These are phyloP conservation scores for Crithidia expoeki DNA, from an alignment of 208 protist genomes.

Conservation along the genomic window DNA sequence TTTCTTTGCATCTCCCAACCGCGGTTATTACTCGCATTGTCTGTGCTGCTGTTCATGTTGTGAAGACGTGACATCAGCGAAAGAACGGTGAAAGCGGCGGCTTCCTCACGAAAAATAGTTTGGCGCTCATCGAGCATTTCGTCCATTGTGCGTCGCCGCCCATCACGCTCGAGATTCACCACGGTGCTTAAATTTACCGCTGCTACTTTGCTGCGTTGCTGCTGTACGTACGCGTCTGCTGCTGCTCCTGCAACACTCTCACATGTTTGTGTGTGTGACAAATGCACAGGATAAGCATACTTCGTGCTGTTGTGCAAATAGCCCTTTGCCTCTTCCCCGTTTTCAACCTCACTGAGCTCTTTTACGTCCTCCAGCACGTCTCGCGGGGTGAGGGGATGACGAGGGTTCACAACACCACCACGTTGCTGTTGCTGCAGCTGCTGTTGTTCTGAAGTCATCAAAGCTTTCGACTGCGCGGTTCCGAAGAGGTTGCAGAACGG, in stretches of 20 bases:
- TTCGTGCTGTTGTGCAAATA: not conserved
- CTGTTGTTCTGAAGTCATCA: not conserved
- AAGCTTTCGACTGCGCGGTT: no score
- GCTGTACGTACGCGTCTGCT: slow-evolving; percentile 5
- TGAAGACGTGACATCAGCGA: slow-evolving; percentile 4
- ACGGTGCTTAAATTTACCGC: slow-evolving; percentile 9
- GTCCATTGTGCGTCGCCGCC: slow-evolving; percentile 1
- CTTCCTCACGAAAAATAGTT: slow-evolving; percentile 14
- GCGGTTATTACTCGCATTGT: not conserved
- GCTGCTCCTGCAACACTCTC: not conserved
- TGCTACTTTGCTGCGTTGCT: slow-evolving; percentile 5
- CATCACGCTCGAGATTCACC: slow-evolving; percentile 16
- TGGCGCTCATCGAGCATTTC: slow-evolving; percentile 22
- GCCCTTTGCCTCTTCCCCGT: not conserved
- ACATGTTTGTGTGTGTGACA: no score
- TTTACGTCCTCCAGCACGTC: slow-evolving; percentile 14
- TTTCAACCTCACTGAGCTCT: not conserved
- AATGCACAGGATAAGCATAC: not conserved
- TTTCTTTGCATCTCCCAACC: not conserved
- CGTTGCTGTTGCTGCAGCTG: not conserved
- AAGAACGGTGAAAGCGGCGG: slow-evolving; percentile 11
- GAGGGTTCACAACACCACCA: not conserved
- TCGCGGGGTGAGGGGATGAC: not conserved
- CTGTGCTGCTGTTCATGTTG: not conserved
- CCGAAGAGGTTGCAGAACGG: no score